phyloP scores from a whole-genome alignment of 768 basidiomycete genomes.

The Lentinula boryana region DNA sequence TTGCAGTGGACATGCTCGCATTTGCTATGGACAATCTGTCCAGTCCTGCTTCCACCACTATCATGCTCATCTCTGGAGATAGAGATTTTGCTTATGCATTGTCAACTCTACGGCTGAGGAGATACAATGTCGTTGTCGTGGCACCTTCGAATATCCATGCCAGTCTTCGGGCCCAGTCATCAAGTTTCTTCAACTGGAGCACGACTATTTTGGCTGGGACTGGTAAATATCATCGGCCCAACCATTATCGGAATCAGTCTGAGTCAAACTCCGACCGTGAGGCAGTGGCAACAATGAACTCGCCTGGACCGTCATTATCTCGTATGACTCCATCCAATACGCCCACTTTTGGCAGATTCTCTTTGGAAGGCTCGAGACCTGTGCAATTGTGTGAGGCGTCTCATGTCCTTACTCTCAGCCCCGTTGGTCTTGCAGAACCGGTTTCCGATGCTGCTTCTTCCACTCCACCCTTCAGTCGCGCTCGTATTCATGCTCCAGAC shows the following conservation, averaged over 20 bases:
- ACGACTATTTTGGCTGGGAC: slow-evolving; percentile 26
- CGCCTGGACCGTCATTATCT: not conserved
- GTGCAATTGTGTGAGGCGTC: not conserved
- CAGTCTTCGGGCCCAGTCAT: slow-evolving; percentile 15
- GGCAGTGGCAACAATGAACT: not conserved
- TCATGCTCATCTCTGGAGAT: slow-evolving; percentile 62
- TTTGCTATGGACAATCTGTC: slow-evolving; percentile 55
- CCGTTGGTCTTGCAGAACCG: not conserved
- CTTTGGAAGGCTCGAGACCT: not conserved
- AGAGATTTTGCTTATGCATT: slow-evolving; percentile 64
- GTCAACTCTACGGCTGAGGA: slow-evolving; percentile 47
- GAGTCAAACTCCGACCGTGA: not conserved
- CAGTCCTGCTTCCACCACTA: slow-evolving; percentile 43
- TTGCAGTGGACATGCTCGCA: not conserved
- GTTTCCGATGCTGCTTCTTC: not conserved
- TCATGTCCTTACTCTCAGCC: not conserved
- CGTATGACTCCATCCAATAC: not conserved
- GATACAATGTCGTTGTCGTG: slow-evolving; percentile 47
- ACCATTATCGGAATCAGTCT: not conserved
- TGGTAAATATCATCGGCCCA: not conserved
- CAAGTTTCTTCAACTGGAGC: slow-evolving; percentile 41
- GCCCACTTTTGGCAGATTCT: not conserved
- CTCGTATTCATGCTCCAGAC: not conserved
- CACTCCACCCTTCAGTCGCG: not conserved
- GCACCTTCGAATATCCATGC: slow-evolving; percentile 19